These are phyloP conservation scores for Mycocalia duriaeana DNA, from an alignment of 1,284 basidiomycete genomes.

Conservation along the genomic window DNA sequence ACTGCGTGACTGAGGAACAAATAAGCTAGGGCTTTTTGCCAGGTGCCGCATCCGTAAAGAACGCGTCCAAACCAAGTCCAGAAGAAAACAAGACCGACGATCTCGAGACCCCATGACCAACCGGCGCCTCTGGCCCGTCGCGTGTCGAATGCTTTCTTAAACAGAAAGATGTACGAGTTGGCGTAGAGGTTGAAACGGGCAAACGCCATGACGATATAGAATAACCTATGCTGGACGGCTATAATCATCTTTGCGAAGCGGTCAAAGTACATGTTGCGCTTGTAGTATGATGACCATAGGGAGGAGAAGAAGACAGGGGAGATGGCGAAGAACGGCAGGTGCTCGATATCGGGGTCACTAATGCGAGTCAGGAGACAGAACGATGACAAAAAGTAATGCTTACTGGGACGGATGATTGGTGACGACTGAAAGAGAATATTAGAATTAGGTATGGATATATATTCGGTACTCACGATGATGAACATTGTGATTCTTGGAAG, in stretches of 20 bases:
- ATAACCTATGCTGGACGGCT: conserved; percentile 84
- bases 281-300: conserved; percentile 94
- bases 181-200: conserved; percentile 95
- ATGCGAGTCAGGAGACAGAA: conserved; percentile 24
- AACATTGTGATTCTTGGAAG: conserved; percentile 87
- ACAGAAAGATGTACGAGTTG: conserved; percentile 80
- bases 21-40: conserved; percentile 63
- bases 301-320: conserved; percentile 81
- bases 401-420: conserved; percentile 97
- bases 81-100: conserved; percentile 66
- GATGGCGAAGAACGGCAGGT: conserved; percentile 96
- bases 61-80: conserved; percentile 78
- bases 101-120: conserved; percentile 73
- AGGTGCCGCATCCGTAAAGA: conserved; percentile 62
- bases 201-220: conserved; percentile 88
- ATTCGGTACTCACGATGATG: conserved; percentile 76
- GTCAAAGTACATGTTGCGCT: conserved; percentile 82
- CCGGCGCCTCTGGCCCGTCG: conserved; percentile 54
- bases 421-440: conserved; percentile 56
- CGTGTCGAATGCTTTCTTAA: conserved; percentile 57
- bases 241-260: conserved; percentile 63
- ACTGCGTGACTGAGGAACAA: conserved; percentile 75
- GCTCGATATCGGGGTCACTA: conserved; percentile 94
- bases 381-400: conserved; percentile 19
- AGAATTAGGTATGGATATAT: conserved; percentile 9